These are phyloP conservation scores for Ashbya aceris DNA, from an alignment of 1,139 yeast species.

Conservation along the genomic window DNA sequence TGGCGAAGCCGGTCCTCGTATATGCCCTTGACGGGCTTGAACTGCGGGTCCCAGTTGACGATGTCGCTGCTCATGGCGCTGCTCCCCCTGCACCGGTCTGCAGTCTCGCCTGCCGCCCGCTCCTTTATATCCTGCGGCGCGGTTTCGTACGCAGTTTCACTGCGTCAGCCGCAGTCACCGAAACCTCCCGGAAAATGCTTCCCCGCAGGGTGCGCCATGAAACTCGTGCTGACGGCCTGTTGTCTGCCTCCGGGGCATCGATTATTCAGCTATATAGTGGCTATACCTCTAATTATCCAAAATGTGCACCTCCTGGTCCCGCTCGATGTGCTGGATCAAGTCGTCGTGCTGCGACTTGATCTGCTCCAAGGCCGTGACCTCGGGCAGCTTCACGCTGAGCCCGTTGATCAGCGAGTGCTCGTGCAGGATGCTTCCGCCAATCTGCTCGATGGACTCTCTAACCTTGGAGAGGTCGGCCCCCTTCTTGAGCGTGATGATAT, in stretches of 20 bases:
- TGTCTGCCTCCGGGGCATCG: too few species aligned
- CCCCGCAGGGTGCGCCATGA: too few species aligned
- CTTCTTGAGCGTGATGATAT: constrained; percentile 24
- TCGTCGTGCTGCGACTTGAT: constrained; percentile 16
- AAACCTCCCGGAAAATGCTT: too few species aligned
- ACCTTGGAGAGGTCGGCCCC: constrained; percentile 18
- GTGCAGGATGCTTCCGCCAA: constrained; percentile 58
- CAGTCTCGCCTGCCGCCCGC: too few species aligned
- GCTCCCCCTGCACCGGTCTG: too few species aligned
- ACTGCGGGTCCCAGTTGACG: constrained; percentile 57
- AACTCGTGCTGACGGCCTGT: too few species aligned
- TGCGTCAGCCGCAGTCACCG: too few species aligned
- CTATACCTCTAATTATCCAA: background rate
- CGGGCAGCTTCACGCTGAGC: constrained; percentile 33
- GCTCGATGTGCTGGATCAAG: constrained; percentile 20
- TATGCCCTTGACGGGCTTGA: constrained; percentile 73
- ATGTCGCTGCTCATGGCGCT: constrained; percentile 16
- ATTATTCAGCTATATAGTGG: too few species aligned
- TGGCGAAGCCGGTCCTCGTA: constrained; percentile 76
- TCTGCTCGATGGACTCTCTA: constrained; percentile 26
- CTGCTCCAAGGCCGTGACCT: constrained; percentile 12
- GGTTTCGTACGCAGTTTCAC: too few species aligned
- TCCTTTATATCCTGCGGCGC: too few species aligned
- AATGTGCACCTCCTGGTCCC: constrained; percentile 20
- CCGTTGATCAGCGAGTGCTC: constrained; percentile 66